phyloP scores from a whole-genome alignment of 371 early-diverging fungal genomes.

The Rhizopus microsporus region DNA sequence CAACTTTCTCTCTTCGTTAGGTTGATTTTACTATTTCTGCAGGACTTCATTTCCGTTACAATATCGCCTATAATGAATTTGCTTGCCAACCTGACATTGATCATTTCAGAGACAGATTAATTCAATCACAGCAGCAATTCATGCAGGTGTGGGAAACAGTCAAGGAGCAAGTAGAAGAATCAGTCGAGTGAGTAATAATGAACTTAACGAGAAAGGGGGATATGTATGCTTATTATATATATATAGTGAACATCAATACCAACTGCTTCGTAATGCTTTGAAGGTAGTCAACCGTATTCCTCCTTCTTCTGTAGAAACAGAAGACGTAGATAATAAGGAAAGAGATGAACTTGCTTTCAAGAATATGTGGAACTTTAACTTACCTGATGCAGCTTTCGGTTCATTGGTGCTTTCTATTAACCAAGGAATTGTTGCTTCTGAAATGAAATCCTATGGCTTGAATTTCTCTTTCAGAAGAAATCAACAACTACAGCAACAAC shows the following conservation, averaged over 20 bases:
- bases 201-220: too few relatives aligned
- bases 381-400: slow-evolving; percentile 66
- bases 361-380: slow-evolving; percentile 71
- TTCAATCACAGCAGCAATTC: slow-evolving; percentile 59
- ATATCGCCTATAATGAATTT: slow-evolving; percentile 70
- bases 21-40: slow-evolving; percentile 71
- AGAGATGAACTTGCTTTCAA: slow-evolving; percentile 63
- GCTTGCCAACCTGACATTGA: slow-evolving; percentile 65
- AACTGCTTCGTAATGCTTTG: slow-evolving; percentile 57
- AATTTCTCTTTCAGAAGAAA: slow-evolving; percentile 60
- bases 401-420: slow-evolving; percentile 55
- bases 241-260: slow-evolving; percentile 52
- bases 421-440: slow-evolving; percentile 54
- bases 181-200: slow-evolving; percentile 51
- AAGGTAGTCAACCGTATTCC: slow-evolving; percentile 61
- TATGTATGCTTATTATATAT: background rate
- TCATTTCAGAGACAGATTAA: slow-evolving; percentile 57
- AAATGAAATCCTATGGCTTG: slow-evolving; percentile 61
- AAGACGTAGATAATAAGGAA: slow-evolving; percentile 16
- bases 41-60: slow-evolving; percentile 70
- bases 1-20: slow-evolving; percentile 24
- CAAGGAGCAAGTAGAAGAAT: slow-evolving; percentile 58
- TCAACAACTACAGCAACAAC: slow-evolving; percentile 11
- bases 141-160: slow-evolving; percentile 63
- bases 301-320: slow-evolving; percentile 23